Evolutionary conservation across 331 rosid genomes (phyloP).

Genomic region (Erythrophleum ivorense): DNA sequence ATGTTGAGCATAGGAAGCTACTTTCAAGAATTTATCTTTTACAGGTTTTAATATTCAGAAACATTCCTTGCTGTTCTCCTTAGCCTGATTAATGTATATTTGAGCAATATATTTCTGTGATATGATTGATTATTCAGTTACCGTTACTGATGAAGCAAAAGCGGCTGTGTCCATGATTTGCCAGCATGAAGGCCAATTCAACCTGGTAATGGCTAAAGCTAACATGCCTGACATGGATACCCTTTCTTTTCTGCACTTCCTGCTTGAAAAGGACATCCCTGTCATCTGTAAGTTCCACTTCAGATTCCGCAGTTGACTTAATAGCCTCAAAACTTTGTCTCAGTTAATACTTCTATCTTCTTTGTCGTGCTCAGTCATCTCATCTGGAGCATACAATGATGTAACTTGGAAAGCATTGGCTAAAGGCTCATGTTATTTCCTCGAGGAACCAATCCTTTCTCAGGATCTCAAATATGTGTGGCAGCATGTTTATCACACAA

Average conservation of each 20-base stretch:
- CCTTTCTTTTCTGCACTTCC: conserved; percentile 6
- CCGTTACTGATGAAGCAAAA: background rate
- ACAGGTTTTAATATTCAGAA: background rate
- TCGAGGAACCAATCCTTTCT: conserved; percentile 34
- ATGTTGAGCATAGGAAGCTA: background rate
- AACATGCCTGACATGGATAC: conserved; percentile 34
- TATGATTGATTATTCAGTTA: conserved; percentile 33
- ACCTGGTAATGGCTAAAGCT: conserved; percentile 37
- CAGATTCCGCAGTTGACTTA: background rate
- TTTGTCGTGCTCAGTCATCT: conserved; percentile 31
- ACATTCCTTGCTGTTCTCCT: background rate
- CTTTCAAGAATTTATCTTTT: background rate
- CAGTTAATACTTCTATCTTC: background rate
- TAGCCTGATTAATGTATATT: background rate
- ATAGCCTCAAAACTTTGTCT: background rate
- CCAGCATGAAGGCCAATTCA: background rate
- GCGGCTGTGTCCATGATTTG: conserved; percentile 37
- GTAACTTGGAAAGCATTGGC: conserved; percentile 4
- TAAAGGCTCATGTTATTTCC: conserved; percentile 21
- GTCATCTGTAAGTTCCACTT: conserved; percentile 38
- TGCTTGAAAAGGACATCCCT: conserved; percentile 22
- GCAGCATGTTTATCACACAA: conserved; percentile 31
- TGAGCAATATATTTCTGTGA: background rate
- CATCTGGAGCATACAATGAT: background rate
- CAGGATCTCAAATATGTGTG: conserved; percentile 37